Evolutionary conservation across 1,284 basidiomycete species (phyloP), one percentile per base, ranked within the genome.

Genomic region (Ceratobasidium sp.): DNA sequence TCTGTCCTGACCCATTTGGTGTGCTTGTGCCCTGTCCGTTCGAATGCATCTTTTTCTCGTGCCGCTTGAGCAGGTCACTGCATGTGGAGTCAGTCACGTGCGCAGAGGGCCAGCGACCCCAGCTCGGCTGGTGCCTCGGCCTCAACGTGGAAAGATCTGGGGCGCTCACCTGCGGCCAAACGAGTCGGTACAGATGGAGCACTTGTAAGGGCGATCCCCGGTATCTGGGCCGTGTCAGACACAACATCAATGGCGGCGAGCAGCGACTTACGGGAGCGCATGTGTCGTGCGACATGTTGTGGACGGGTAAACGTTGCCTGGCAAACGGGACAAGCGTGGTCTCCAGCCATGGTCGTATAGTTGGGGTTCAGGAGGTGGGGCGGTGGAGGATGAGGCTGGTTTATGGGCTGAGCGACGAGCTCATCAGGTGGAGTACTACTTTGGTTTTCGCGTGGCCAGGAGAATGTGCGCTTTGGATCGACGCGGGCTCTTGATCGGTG

Each of bases 221-320:
- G 70, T 72, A 52, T 72, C 74, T 74, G n/a, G 32, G 30, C 28
- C 3, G 69, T 23, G 45, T 60, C 6, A 57, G 41, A 45, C 32
- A 60, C 23, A n/a, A n/a, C 26, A 53, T 12, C 18, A 26, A 28
- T 18, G 45, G 21, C 34, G 57, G 55, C 46, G 70, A 26, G 60
- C n/a, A 30, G 23, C 6, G 16, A 89, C 91, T 82, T 82, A 92
- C 91, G 93, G 76, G 92, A 93, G 78, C 93, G 88, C 87, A 96
- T 92, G 82, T 96, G 93, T 70, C 93, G 83, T 9, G 92, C 92
- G 72, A 95, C 93, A 87, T 95, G 93, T 77, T 95, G 93, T 39
- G 93, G 93, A 67, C 93, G 85, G 21, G 93, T 95, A 79, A 95
- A 95, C 0, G 92, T 94, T 0, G 93, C 92, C 75, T 91, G 88